Percentiles rank a stretch among this genome's conserved stretches.
These are phyloP conservation scores for Passalora sequoiae DNA, from an alignment of 2,329 filamentous ascomycete species.

Conservation along the genomic window DNA sequence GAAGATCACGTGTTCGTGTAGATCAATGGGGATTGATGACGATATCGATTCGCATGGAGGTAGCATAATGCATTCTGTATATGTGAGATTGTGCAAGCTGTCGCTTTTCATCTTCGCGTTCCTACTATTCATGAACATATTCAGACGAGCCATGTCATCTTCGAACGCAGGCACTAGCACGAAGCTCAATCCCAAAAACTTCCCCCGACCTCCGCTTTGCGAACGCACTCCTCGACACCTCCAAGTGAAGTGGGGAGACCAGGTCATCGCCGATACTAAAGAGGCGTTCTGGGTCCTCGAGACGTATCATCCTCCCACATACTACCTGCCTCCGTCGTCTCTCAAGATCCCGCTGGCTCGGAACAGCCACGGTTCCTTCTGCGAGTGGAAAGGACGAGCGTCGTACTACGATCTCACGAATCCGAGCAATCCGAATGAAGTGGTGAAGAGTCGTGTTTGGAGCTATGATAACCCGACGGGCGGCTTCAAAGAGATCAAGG, in stretches of 20 bases:
- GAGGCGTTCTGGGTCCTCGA: slow-evolving; percentile 59
- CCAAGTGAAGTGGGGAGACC: slow-evolving; percentile 50
- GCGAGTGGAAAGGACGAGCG: slow-evolving; percentile 58
- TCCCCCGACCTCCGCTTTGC: slow-evolving; percentile 55
- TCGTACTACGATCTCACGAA: slow-evolving; percentile 53
- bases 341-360: slow-evolving; percentile 46
- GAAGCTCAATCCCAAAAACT: slow-evolving; percentile 53
- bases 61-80: not conserved
- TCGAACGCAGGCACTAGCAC: slow-evolving; percentile 11
- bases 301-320: slow-evolving; percentile 59
- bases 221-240: slow-evolving; percentile 53
- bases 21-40: slow-evolving; percentile 2
- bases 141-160: slow-evolving; percentile 21
- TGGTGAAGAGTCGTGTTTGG: slow-evolving; percentile 53
- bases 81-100: not conserved
- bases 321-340: slow-evolving; percentile 54
- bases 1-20: no score
- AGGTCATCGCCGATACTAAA: slow-evolving; percentile 54
- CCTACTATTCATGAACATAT: slow-evolving; percentile 3
- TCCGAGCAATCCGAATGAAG: slow-evolving; percentile 32
- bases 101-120: not conserved
- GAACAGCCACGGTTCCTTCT: slow-evolving; percentile 47
- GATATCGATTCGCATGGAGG: not conserved
- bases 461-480: slow-evolving; percentile 53
- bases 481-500: slow-evolving; percentile 50